A percentile compares a stretch with the other conserved stretches of the same genome.
Conservation (phyloP, 1,284 basidiomycete species). For the Exsudoporus floridanus region DNA sequence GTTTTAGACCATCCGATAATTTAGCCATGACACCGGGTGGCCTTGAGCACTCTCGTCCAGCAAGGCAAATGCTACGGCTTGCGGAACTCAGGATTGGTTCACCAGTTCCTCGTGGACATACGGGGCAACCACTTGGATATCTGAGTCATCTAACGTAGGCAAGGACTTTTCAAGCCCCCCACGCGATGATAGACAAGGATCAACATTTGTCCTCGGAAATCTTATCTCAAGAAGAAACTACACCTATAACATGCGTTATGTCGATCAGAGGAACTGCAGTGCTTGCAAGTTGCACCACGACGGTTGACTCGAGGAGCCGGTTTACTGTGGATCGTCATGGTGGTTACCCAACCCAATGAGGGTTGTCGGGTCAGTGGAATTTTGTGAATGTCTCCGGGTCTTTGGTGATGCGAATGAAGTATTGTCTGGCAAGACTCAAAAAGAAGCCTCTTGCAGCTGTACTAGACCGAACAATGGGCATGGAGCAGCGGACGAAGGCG, state of each 20-base stretch:
- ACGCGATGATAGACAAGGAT: neutral
- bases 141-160: neutral
- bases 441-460: no score
- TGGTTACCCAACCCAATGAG: neutral
- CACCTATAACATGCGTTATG: neutral
- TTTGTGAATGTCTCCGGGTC: neutral
- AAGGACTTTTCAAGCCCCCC: neutral
- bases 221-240: neutral
- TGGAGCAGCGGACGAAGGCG: neutral
- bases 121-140: no score
- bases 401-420: neutral
- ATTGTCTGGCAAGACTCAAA: no score
- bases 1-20: neutral
- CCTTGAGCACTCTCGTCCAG: no score
- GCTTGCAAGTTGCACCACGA: no score
- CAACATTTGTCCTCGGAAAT: neutral
- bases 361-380: neutral
- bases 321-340: neutral
- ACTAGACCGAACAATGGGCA: neutral
- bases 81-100: neutral
- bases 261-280: neutral
- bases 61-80: neutral
- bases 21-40: neutral
- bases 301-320: neutral
- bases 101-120: neutral